phyloP scores from a whole-genome alignment of 257 asterid species.

The Ballota nigra region DNA sequence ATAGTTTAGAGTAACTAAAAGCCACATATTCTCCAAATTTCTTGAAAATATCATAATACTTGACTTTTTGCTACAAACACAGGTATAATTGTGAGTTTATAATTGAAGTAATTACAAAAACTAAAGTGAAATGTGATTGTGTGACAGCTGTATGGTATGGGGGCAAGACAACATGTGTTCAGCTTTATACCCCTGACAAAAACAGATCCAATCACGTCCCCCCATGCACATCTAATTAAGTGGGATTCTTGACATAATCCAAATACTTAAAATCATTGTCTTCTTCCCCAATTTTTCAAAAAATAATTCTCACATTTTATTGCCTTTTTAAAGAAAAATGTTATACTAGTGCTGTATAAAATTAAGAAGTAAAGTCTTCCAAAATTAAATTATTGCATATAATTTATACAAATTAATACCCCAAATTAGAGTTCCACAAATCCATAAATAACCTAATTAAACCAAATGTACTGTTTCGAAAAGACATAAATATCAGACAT shows the following conservation, averaged over 20 bases:
- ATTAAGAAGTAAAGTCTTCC: neutral
- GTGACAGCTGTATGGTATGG: neutral
- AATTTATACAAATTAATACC: neutral
- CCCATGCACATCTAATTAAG: constrained; percentile 12
- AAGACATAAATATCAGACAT: no score
- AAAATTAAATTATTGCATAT: neutral
- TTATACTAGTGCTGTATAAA: no score
- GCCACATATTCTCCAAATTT: no score
- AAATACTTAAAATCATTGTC: neutral
- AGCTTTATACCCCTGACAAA: constrained; percentile 13
- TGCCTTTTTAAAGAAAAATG: no score
- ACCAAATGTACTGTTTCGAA: no score
- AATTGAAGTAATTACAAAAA: neutral
- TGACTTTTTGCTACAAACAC: neutral
- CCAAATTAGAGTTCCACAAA: neutral
- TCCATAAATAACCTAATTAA: neutral
- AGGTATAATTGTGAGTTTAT: neutral
- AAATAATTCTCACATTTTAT: neutral
- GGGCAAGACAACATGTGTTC: constrained; percentile 13
- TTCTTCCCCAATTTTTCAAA: neutral
- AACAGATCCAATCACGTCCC: constrained; percentile 10
- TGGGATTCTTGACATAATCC: neutral
- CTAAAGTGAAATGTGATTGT: neutral
- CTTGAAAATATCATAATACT: neutral
- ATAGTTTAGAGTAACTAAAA: no score